Base-by-base conservation (phyloP, 345 rosid species). In the Carallia pectinifolia region DNA sequence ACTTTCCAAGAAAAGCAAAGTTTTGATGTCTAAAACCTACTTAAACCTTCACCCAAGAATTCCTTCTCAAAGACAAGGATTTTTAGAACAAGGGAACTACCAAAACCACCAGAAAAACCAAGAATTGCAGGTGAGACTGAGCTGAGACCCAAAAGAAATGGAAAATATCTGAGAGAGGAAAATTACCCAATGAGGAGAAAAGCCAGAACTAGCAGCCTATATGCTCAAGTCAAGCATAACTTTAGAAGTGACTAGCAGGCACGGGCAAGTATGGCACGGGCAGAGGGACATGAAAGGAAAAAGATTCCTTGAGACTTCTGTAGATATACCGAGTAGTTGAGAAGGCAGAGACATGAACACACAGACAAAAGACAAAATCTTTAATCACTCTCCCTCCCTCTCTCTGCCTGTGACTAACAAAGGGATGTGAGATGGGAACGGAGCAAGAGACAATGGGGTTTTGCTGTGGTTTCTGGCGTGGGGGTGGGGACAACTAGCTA, bases 361-460 rank as follows among this genome's bases (percentile, higher is more conserved):
- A 65, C 15, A 33, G 58, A 19, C 58, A 33, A 33, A 44, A 0
- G 10, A 40, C 9, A 2, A 37, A 15, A 71, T 15, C n/a, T 36
- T 2, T 4, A 37, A 7, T 0, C 23, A 29, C 54, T 64, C 61
- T 68, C 33, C 23, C 17, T 40, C 6, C 3, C 54, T 29, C 48
- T 47, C 6, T 34, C 29, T 23, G 36, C 31, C 12, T 40, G 10
- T 12, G 8, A 10, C 12, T 18, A 13, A 18, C 8, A 65, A 10
- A 60, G 53, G 47, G 34, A 53, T 5, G 7, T 12, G 68, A 52
- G 63, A 67, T 48, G 58, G 74, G 77, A 80, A 74, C 85, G 77
- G 83, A 71, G 70, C 81, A 78, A 72, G 74, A 77, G 90, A 89
- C 86, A 83, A 80, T 36, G 73, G 74, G 71, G 47, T 69, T 70